Evolutionary conservation across 495 filamentous ascomycete genomes (phyloP).

Genomic region (Cudoniella acicularis): DNA sequence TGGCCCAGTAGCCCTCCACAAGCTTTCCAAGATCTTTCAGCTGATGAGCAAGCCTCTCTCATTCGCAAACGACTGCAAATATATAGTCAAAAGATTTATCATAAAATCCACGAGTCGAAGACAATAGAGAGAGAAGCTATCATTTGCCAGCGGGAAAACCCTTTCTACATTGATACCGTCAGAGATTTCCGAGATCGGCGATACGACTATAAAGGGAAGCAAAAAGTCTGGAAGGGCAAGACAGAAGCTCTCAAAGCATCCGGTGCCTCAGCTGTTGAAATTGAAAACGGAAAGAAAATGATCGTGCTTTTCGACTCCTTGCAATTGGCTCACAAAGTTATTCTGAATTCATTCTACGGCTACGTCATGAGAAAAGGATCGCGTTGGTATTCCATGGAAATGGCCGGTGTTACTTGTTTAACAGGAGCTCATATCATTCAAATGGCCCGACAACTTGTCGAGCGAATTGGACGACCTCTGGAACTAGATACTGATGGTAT

Average conservation of each 20-base stretch:
- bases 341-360: slow-evolving; percentile 98
- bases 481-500: slow-evolving; percentile 99
- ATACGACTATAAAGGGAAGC: slow-evolving; percentile 96
- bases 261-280: slow-evolving; percentile 69
- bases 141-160: slow-evolving; percentile 97
- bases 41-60: slow-evolving; percentile 77
- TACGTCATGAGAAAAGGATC: slow-evolving; percentile 99
- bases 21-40: slow-evolving; percentile 73
- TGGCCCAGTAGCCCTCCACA: slow-evolving; percentile 64
- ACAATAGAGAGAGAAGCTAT: slow-evolving; percentile 95
- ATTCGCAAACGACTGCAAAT: slow-evolving; percentile 85
- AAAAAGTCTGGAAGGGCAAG: slow-evolving; percentile 98
- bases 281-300: slow-evolving; percentile 98
- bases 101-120: slow-evolving; percentile 95
- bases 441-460: slow-evolving; percentile 90
- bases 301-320: slow-evolving; percentile 93
- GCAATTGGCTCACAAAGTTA: slow-evolving; percentile 97
- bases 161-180: slow-evolving; percentile 97
- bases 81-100: slow-evolving; percentile 98
- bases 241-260: slow-evolving; percentile 78
- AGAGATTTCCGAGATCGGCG: slow-evolving; percentile 91
- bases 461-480: slow-evolving; percentile 86
- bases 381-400: slow-evolving; percentile 99
- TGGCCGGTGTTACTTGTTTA: slow-evolving; percentile 97
- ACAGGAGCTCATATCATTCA: slow-evolving; percentile 98